Percentiles rank a stretch among this genome's conserved stretches.
These are phyloP conservation scores for Oryza rufipogon DNA, from an alignment of 176 grass and related monocot species.

Conservation along the genomic window DNA sequence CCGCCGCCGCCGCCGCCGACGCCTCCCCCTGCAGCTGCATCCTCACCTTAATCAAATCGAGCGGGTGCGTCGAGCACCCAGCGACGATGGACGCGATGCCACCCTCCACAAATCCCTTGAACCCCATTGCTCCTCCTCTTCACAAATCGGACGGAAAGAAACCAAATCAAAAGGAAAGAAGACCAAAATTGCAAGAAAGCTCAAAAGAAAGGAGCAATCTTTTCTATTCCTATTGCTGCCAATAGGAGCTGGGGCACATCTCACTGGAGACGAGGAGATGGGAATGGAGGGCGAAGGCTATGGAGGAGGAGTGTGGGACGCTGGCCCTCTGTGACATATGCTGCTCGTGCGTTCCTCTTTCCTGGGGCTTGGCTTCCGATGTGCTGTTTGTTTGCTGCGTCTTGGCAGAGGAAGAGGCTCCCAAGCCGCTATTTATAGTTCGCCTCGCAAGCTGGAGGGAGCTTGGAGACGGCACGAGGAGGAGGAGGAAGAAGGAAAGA, in stretches of 20 bases:
- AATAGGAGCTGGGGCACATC: slow-evolving; percentile 84
- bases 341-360: slow-evolving; percentile 33
- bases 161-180: not conserved
- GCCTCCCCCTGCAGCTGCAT: slow-evolving; percentile 94
- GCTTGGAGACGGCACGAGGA: not conserved
- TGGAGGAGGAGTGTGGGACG: slow-evolving; percentile 82
- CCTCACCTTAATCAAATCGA: slow-evolving; percentile 91
- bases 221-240: slow-evolving; percentile 34
- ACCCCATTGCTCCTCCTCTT: slow-evolving; percentile 38
- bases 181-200: slow-evolving; percentile 9
- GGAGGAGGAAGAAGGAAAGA: not conserved
- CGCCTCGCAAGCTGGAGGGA: not conserved
- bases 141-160: not conserved
- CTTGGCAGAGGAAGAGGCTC: not conserved
- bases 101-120: slow-evolving; percentile 93
- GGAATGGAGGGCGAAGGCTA: slow-evolving; percentile 91
- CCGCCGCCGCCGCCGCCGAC: not conserved
- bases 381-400: not conserved
- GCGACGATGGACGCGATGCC: slow-evolving; percentile 91
- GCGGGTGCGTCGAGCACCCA: slow-evolving; percentile 90
- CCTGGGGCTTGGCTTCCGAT: not conserved
- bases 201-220: not conserved
- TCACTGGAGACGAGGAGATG: slow-evolving; percentile 94
- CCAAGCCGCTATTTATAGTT: slow-evolving; percentile 35
- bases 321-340: slow-evolving; percentile 86